Evolutionary conservation across 2,329 filamentous ascomycete genomes (phyloP), one percentile per base, ranked within the genome.

Genomic region (Lachnellula occidentalis): DNA sequence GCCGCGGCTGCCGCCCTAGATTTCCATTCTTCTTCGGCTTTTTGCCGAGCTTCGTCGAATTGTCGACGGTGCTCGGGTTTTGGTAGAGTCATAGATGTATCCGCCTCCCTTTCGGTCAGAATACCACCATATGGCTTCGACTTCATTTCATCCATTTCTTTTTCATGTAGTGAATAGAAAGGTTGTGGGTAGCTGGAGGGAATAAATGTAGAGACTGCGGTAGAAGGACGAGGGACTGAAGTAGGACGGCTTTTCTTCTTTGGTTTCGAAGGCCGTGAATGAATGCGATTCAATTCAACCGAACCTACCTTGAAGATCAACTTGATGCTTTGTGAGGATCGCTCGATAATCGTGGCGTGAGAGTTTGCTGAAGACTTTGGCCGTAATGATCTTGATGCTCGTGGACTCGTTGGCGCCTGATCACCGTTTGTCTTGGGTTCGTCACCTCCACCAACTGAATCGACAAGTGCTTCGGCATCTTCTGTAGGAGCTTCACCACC

Each of bases 91-190:
- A 89, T 89, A 2, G 88, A 85, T 0, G 94, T 99, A 66, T 97
- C 92, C 1, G 92, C 92, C 69, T 99, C 92, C 0, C 79, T 78
- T 70, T 97, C 92, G 0, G 82, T 88, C 27, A 99, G 77, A 50
- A 99, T 95, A 1, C 94, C 94, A 27, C 94, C 94, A 61, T 97
- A 99, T 0, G 94, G 94, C 69, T 96, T 97, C 48, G 88, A 88
- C 69, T 95, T 96, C 39, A 85, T 76, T 65, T 97, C 92, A 56
- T 96, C 92, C 17, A 84, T 84, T 63, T 96, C 92, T 61, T 88
- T 89, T 62, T 96, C 92, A 58, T 88, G 87, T 61, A 96, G 92
- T 0, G 89, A 89, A 64, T 92, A 92, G 67, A 95, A 92, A 1
- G 89, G 88, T 57, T 90, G 87, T 1, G 83, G 83, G 66, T 89